Evolutionary conservation across 2,329 filamentous ascomycete species (phyloP), one percentile per base, ranked within the genome.

Genomic region (Trichoderma gracile): DNA sequence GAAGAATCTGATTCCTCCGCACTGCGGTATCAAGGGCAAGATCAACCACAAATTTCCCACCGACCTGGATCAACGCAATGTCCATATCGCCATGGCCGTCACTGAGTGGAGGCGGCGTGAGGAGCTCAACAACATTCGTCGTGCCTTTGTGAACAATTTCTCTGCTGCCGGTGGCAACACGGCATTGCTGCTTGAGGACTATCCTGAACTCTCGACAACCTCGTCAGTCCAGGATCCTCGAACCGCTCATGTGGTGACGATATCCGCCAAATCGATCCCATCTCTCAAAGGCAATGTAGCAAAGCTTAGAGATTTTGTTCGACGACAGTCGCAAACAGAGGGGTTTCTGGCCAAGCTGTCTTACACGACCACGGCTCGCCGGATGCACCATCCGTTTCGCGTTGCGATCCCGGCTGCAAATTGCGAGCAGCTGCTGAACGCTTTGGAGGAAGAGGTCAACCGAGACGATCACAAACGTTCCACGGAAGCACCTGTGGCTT

Each of bases 121-220:
- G 76, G 79, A 0, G 82, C 79, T 70, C 70, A 68, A 59, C n/a
- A 59, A 59, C 23, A 49, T 59, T 2, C 56, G 56, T 14, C 56
- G 56, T 12, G 27, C 56, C 7, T 59, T 59, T 42, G 76, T 89
- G 66, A 91, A 91, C 75, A 90, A 89, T 76, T 90, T 90, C 71
- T 85, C 84, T 67, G 89, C 89, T 7, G 88, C 88, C 47, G 89
- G 89, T 68, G 89, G 89, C 12, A 92, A 92, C 74, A 89, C 88
- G 1, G 86, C 86, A 17, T 71, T 91, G 42, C 72, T 91, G 17
- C 69, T 91, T 1, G 86, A 90, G 69, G 79, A 84, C 5, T 80
- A 80, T 1, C 82, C 84, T 25, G 45, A 25, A 5, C 19, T 40
- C 21, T 21, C 38, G 23, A 25, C 5, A 25, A 27, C 9, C 15